Conservation (phyloP, 257 asterid species). For the Solanum appendiculatum region DNA sequence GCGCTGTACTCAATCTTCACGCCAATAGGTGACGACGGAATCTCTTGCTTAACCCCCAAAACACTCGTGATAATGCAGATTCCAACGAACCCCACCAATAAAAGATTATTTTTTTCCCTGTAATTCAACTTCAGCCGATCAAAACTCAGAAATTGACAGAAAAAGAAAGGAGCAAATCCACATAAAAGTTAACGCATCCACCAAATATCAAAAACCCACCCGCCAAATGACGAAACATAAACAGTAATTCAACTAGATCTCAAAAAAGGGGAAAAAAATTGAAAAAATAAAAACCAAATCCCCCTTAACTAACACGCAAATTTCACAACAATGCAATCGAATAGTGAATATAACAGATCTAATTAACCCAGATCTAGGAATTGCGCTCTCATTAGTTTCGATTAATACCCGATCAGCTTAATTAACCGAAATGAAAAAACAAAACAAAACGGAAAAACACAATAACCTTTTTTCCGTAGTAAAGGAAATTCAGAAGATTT, state of each 20-base stretch:
- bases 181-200: neutral
- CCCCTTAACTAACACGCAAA: neutral
- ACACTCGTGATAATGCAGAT: neutral
- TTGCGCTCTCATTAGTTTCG: too few species aligned
- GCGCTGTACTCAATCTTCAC: too few species aligned
- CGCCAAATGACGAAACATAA: neutral
- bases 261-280: neutral
- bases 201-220: neutral
- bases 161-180: neutral
- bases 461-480: neutral
- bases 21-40: neutral
- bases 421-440: neutral
- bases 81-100: neutral
- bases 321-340: neutral
- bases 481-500: neutral
- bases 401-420: neutral
- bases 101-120: neutral
- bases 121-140: neutral
- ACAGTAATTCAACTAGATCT: neutral
- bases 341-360: neutral
- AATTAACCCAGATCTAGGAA: neutral
- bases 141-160: neutral
- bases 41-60: neutral
- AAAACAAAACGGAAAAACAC: neutral
- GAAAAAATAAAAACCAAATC: neutral